Conservation (phyloP, 1,139 yeast genomes). For the Geotrichum candidum region DNA sequence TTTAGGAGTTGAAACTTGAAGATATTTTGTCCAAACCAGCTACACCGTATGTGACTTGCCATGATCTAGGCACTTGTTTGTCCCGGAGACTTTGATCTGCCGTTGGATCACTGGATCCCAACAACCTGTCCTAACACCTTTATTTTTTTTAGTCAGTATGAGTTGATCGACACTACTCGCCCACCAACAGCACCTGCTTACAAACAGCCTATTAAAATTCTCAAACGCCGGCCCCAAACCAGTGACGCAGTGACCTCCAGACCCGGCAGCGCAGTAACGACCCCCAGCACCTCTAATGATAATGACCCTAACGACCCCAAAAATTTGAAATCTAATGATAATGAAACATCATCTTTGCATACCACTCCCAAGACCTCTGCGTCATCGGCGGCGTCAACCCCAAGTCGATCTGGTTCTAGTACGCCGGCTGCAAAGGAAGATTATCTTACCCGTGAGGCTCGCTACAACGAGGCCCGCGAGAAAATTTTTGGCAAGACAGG, state of each 20-base stretch:
- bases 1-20: slow-evolving; percentile 13
- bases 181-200: background rate
- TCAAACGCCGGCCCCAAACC: slow-evolving; percentile 13
- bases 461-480: slow-evolving; percentile 17
- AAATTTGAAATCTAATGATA: background rate
- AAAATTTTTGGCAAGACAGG: slow-evolving; percentile 17
- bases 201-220: slow-evolving; percentile 14
- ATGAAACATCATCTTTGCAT: background rate
- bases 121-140: background rate
- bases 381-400: background rate
- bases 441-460: slow-evolving; percentile 13
- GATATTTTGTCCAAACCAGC: slow-evolving; percentile 14
- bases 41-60: slow-evolving; percentile 2
- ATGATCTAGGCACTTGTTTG: background rate
- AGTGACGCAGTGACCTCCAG: background rate
- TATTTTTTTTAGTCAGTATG: slow-evolving; percentile 8
- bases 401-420: slow-evolving; percentile 1
- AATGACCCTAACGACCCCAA: background rate
- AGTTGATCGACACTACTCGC: slow-evolving; percentile 15
- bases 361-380: background rate
- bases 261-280: background rate
- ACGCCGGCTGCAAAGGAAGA: slow-evolving; percentile 13
- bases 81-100: no score
- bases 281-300: background rate
- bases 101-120: no score